Evolutionary conservation across 768 basidiomycete species (phyloP).

Genomic region (Naganishia onofrii): DNA sequence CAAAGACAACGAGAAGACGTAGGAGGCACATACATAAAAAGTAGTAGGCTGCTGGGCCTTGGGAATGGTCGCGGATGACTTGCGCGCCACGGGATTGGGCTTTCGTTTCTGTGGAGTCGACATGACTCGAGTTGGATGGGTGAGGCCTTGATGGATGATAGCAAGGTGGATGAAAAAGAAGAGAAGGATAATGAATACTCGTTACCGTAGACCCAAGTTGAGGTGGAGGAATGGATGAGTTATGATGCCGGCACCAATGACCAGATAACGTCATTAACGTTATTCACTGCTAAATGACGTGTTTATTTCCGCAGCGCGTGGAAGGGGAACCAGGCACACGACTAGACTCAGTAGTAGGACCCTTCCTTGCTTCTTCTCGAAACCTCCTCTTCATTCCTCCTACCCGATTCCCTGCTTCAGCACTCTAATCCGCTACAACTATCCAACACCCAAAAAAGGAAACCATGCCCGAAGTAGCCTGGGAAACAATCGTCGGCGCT

Average conservation of each 20-base stretch:
- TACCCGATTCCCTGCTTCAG: not conserved
- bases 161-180: not conserved
- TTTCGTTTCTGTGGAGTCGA: not conserved
- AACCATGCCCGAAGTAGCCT: slow-evolving; percentile 26
- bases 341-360: too few relatives aligned
- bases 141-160: not conserved
- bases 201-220: too few relatives aligned
- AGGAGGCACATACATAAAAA: slow-evolving; percentile 4
- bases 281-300: too few relatives aligned
- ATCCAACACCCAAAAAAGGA: not conserved
- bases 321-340: too few relatives aligned
- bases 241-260: too few relatives aligned
- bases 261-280: too few relatives aligned
- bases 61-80: slow-evolving; percentile 15
- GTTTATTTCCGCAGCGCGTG: too few relatives aligned
- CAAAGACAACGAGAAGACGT: not conserved
- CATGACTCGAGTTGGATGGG: not conserved
- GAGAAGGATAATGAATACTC: too few relatives aligned
- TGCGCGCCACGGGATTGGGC: slow-evolving; percentile 15
- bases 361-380: too few relatives aligned
- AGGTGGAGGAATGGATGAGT: too few relatives aligned
- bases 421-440: not conserved
- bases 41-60: slow-evolving; percentile 6
- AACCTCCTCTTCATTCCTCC: not conserved
- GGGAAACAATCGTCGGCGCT: slow-evolving; percentile 29